Conservation (phyloP, 2,329 filamentous ascomycete species). For the Zymoseptoria passerinii region DNA sequence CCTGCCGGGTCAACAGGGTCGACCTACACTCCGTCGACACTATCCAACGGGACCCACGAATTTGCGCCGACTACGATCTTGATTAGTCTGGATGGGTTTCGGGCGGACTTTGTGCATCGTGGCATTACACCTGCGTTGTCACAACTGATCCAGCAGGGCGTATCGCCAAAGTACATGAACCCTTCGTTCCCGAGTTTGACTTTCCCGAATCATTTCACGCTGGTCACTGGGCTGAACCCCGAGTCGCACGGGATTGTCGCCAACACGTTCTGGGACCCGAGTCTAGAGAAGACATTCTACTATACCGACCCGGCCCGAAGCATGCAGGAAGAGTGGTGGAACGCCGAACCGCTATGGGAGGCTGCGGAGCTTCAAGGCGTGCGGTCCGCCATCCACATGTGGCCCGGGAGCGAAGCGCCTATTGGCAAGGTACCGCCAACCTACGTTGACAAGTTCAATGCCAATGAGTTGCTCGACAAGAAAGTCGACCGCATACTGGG, state of each 20-base stretch:
- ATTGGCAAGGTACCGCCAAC: conserved; percentile 66
- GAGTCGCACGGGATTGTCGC: conserved; percentile 89
- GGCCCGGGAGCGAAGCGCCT: conserved; percentile 90
- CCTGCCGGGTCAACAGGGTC: neutral
- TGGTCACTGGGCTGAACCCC: conserved; percentile 85
- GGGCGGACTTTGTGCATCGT: conserved; percentile 82
- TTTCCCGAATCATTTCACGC: conserved; percentile 88
- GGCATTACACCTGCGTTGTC: conserved; percentile 76
- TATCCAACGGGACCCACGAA: conserved; percentile 75
- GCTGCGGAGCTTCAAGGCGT: conserved; percentile 79
- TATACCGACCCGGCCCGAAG: conserved; percentile 72
- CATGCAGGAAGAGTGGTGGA: conserved; percentile 85
- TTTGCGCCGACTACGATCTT: conserved; percentile 90
- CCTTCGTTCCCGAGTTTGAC: conserved; percentile 95
- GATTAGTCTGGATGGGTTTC: conserved; percentile 90
- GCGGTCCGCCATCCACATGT: conserved; percentile 87
- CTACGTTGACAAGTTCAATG: conserved; percentile 78
- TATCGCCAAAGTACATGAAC: conserved; percentile 85
- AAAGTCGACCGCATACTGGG: conserved; percentile 75
- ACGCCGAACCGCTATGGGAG: conserved; percentile 83
- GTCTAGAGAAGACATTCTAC: conserved; percentile 68
- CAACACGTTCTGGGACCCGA: conserved; percentile 89
- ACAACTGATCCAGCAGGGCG: conserved; percentile 68
- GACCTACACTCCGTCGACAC: conserved; percentile 12
- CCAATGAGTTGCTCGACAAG: conserved; percentile 59